Base-by-base conservation (phyloP, 2,329 filamentous ascomycete genomes). In the Magnaporthiopsis incrustans region DNA sequence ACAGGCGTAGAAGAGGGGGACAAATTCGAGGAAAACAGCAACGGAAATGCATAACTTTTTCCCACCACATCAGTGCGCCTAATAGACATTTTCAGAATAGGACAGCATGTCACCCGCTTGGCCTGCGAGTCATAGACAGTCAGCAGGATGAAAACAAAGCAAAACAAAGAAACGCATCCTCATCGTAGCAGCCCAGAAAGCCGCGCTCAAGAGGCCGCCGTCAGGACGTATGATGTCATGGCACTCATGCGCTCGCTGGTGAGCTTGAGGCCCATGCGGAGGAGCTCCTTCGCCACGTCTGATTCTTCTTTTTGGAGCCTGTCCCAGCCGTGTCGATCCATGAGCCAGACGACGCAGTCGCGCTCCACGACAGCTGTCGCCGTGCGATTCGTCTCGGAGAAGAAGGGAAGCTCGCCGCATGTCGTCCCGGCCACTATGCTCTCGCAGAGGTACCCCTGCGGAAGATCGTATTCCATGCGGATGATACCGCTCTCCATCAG, bases 351-450 rank as follows among this genome's bases (percentile, higher is more conserved):
- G 0, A 95, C 86, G 67, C 89, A 90, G 69, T 94, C 88, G 63
- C 88, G 84, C 73, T 98, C 93, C 1, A 91, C 91, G 58, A 88
- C 82, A 14, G 96, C 92, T 0, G 90, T 97, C 1, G 92, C 92
- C 4, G 93, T 98, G 25, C 95, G 85, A 63, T 85, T 82, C 1
- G 94, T 98, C 71, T 96, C 91, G 3, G 89, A 92, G 77, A 99
- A 99, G 78, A 99, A 99, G 0, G 95, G 95, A 63, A 99, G 77
- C 77, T 99, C 95, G 50, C 95, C 95, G 70, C 94, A 98, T 0
- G 95, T 97, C 1, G 95, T 95, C 22, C 95, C 95, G 0, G 93
- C 91, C 1, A 97, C 89, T 64, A 98, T 97, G 71, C 91, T 91
- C 75, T 99, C 95, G 66, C 90, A 91, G 69, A 96, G 90, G 69